These are phyloP conservation scores for Euphrasia arctica DNA, from an alignment of 305 asterid genomes.

Conservation along the genomic window DNA sequence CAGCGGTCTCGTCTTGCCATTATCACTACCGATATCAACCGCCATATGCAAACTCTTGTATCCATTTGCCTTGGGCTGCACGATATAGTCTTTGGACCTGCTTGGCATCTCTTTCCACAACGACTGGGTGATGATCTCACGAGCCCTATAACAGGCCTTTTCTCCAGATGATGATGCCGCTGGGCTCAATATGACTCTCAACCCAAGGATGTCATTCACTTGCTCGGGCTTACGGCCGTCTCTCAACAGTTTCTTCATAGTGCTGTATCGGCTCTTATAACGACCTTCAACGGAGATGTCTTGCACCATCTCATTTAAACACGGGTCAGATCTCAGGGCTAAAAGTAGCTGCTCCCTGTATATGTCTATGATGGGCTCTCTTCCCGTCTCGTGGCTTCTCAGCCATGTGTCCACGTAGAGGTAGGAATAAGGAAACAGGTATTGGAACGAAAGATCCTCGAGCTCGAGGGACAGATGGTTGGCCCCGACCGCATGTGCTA, in stretches of 20 bases:
- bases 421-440: constrained; percentile 81
- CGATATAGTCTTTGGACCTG: constrained; percentile 84
- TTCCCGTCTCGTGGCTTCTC: constrained; percentile 48
- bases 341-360: constrained; percentile 69
- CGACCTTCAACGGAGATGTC: constrained; percentile 68
- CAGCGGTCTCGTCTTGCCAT: constrained; percentile 50
- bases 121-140: constrained; percentile 61
- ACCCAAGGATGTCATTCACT: constrained; percentile 79
- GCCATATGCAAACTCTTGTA: constrained; percentile 91
- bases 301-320: constrained; percentile 42
- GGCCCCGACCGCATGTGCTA: constrained; percentile 79
- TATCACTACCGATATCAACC: constrained; percentile 58
- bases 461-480: constrained; percentile 65
- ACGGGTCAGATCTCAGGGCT: constrained; percentile 53
- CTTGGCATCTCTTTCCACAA: constrained; percentile 45
- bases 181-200: constrained; percentile 65
- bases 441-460: constrained; percentile 83
- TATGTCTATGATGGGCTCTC: constrained; percentile 48
- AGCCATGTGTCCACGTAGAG: constrained; percentile 80
- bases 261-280: constrained; percentile 80
- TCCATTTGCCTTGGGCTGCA: constrained; percentile 77
- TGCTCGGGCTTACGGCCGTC: constrained; percentile 91
- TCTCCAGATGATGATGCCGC: constrained; percentile 40
- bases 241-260: constrained; percentile 88
- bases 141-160: constrained; percentile 81